Evolutionary conservation across 1,139 yeast genomes (phyloP).

Genomic region (Arxiozyma heterogenica): DNA sequence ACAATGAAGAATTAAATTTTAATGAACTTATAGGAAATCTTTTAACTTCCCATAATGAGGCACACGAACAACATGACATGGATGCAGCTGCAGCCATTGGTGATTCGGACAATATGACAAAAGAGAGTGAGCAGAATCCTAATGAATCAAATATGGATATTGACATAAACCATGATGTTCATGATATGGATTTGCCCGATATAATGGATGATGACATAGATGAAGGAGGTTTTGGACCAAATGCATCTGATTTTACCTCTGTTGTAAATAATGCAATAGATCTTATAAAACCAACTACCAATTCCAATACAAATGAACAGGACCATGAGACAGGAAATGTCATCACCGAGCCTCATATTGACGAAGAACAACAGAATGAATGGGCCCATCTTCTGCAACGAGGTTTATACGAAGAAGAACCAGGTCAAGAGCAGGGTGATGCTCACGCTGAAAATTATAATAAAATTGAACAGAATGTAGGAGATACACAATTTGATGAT

Average conservation of each 20-base stretch:
- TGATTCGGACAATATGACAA: background rate
- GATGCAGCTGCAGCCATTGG: background rate
- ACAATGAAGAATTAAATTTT: conserved; percentile 23
- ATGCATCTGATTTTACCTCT: conserved; percentile 12
- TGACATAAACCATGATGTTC: background rate
- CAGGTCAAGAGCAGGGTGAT: conserved; percentile 2
- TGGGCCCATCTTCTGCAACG: conserved; percentile 29
- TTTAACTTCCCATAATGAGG: conserved; percentile 22
- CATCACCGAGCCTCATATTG: conserved; percentile 2
- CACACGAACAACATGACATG: background rate
- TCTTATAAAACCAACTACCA: conserved; percentile 13
- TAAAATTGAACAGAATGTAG: background rate
- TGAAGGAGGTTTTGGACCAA: conserved; percentile 14
- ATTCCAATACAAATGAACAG: conserved; percentile 8
- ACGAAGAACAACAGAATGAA: conserved; percentile 17
- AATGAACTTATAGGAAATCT: conserved; percentile 28
- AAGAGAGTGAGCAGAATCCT: background rate
- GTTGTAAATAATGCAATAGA: conserved; percentile 29
- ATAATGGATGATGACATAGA: conserved; percentile 13
- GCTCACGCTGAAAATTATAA: background rate
- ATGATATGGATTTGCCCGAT: conserved; percentile 14
- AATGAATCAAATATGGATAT: background rate
- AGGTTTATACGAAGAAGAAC: conserved; percentile 17
- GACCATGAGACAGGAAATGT: background rate
- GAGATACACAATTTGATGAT: conserved; percentile 4